These are phyloP conservation scores for Durusdinium trenchii DNA, from an alignment of 73 alveolate genomes.

Conservation along the genomic window DNA sequence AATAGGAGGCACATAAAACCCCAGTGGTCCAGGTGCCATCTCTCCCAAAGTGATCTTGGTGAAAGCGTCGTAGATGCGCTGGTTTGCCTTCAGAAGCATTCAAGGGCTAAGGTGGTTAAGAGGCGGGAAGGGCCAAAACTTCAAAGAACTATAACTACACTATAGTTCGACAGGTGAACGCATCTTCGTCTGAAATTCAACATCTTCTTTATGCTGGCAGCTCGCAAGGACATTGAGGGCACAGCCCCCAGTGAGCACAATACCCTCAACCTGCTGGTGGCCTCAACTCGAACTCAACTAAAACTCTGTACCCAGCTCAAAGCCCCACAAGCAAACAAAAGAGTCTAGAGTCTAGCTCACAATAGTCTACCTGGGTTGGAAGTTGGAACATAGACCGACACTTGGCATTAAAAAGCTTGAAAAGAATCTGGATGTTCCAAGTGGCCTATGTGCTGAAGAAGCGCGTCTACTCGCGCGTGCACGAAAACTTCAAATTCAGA, in stretches of 20 bases:
- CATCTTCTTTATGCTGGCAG: not conserved
- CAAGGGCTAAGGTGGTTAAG: no score
- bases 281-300: not conserved
- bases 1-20: conserved; percentile 43
- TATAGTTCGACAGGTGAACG: no score
- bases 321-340: not conserved
- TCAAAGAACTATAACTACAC: no score
- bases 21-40: not conserved
- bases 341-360: no score
- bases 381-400: no score
- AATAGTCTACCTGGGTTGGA: no score
- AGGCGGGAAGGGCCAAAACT: no score
- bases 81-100: no score
- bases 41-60: not conserved
- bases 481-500: conserved; percentile 41
- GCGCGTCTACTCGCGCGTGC: not conserved
- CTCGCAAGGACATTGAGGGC: conserved; percentile 85
- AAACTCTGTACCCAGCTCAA: not conserved
- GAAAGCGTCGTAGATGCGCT: conserved; percentile 23
- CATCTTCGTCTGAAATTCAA: not conserved
- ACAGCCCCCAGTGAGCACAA: conserved; percentile 78
- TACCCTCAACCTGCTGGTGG: conserved; percentile 47
- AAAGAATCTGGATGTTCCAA: not conserved
- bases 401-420: no score
- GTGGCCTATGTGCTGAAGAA: conserved; percentile 52